Conservation (phyloP, 2,329 filamentous ascomycete genomes). For the Didymella lethalis region DNA sequence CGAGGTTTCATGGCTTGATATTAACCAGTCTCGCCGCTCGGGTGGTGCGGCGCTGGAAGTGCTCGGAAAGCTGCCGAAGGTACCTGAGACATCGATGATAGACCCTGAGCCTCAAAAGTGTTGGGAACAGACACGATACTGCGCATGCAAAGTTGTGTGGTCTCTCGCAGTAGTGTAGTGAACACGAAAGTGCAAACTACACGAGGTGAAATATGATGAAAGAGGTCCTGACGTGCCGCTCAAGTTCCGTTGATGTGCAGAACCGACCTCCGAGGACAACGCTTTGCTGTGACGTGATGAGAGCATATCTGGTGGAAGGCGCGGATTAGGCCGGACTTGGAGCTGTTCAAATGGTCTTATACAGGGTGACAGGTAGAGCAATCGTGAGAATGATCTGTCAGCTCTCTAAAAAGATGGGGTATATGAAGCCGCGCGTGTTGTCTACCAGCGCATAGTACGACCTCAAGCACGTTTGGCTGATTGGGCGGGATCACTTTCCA, state of each 20-base stretch:
- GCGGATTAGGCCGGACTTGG: background rate
- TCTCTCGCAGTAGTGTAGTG: background rate
- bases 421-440: background rate
- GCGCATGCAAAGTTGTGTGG: background rate
- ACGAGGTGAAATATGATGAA: background rate
- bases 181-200: background rate
- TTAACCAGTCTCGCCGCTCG: background rate
- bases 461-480: constrained; percentile 8
- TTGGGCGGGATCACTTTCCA: constrained; percentile 19
- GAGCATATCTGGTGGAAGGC: background rate
- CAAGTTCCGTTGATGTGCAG: background rate
- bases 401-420: background rate
- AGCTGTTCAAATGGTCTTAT: background rate
- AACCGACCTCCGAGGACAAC: background rate
- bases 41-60: constrained; percentile 1
- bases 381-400: background rate
- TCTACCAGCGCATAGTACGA: constrained; percentile 1
- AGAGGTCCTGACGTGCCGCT: background rate
- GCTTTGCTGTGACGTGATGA: background rate
- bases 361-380: background rate
- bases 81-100: constrained; percentile 6
- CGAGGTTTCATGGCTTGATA: background rate
- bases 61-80: constrained; percentile 17
- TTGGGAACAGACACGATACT: background rate
- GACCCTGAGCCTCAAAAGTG: constrained; percentile 9